A percentile compares a stretch with the other conserved stretches of the same genome.
phyloP scores from a whole-genome alignment of 83 land plant species.

The Picea abies region DNA sequence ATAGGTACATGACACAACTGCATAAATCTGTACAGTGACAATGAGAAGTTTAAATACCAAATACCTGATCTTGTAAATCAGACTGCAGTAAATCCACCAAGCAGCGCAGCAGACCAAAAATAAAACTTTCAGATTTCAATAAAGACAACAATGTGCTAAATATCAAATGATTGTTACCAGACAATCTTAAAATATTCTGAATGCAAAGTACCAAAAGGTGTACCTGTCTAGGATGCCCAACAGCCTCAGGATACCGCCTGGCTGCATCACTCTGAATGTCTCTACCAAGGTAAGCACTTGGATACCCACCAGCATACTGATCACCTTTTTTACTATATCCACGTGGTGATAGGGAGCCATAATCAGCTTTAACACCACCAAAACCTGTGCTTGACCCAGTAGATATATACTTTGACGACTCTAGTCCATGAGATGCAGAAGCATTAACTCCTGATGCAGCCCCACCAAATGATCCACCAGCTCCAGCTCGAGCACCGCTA shows the following conservation, averaged over 20 bases:
- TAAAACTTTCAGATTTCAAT: not conserved
- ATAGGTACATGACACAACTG: not conserved
- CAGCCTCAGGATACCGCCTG: conserved; percentile 56
- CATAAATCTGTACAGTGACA: not conserved
- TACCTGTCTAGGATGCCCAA: conserved; percentile 54
- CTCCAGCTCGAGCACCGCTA: conserved; percentile 20
- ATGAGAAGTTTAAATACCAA: not conserved
- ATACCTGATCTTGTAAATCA: conserved; percentile 17
- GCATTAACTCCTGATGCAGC: conserved; percentile 17
- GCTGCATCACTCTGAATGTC: conserved; percentile 52
- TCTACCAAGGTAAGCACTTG: conserved; percentile 46
- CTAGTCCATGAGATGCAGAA: conserved; percentile 29
- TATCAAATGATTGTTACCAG: not conserved
- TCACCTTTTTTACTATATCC: conserved; percentile 53
- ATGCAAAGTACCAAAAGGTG: not conserved
- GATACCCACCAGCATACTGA: conserved; percentile 30
- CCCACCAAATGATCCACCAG: conserved; percentile 17
- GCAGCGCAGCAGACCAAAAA: not conserved
- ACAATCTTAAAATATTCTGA: not conserved
- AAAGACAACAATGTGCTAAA: not conserved
- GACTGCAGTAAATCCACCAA: conserved; percentile 1
- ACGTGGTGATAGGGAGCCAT: conserved; percentile 48
- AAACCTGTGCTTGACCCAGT: conserved; percentile 20
- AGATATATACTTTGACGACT: conserved; percentile 50
- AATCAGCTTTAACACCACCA: conserved; percentile 31